Conservation (phyloP, 2,329 filamentous ascomycete species). For the Botrytis byssoidea region DNA sequence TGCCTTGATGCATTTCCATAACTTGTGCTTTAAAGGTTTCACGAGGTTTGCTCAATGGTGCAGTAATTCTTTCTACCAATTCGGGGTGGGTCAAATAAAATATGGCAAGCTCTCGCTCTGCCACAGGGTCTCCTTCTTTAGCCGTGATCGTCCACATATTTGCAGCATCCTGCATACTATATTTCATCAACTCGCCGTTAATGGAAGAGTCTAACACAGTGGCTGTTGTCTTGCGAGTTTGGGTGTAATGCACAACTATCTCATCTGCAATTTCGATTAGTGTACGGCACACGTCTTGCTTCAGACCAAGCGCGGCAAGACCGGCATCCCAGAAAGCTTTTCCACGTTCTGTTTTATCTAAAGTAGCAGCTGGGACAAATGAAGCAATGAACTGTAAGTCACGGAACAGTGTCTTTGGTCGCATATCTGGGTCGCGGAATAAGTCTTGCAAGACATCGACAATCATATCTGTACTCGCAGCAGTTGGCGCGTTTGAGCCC, state of each 20-base stretch:
- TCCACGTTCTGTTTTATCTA: slow-evolving; percentile 61
- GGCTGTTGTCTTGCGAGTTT: slow-evolving; percentile 51
- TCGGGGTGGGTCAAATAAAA: slow-evolving; percentile 93
- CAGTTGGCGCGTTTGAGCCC: slow-evolving; percentile 47
- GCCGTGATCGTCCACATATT: slow-evolving; percentile 91
- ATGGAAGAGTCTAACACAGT: slow-evolving; percentile 32
- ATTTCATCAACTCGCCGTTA: slow-evolving; percentile 51
- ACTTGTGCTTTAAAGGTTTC: slow-evolving; percentile 90
- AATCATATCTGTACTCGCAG: slow-evolving; percentile 50
- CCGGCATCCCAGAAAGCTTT: slow-evolving; percentile 84
- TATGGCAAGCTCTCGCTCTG: slow-evolving; percentile 88
- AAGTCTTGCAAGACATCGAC: slow-evolving; percentile 65
- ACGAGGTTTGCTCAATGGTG: slow-evolving; percentile 78
- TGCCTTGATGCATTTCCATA: slow-evolving; percentile 65
- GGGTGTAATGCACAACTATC: slow-evolving; percentile 66
- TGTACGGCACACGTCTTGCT: slow-evolving; percentile 76
- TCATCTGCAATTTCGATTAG: slow-evolving; percentile 64
- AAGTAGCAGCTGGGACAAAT: slow-evolving; percentile 58
- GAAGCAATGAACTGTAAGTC: slow-evolving; percentile 74
- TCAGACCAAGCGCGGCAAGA: slow-evolving; percentile 82
- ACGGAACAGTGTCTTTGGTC: slow-evolving; percentile 78
- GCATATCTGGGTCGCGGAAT: slow-evolving; percentile 64
- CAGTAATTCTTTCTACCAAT: slow-evolving; percentile 72
- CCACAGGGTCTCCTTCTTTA: slow-evolving; percentile 83
- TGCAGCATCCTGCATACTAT: slow-evolving; percentile 76